Evolutionary conservation across 2,329 filamentous ascomycete species (phyloP).

Genomic region (Monosporascus sp.): DNA sequence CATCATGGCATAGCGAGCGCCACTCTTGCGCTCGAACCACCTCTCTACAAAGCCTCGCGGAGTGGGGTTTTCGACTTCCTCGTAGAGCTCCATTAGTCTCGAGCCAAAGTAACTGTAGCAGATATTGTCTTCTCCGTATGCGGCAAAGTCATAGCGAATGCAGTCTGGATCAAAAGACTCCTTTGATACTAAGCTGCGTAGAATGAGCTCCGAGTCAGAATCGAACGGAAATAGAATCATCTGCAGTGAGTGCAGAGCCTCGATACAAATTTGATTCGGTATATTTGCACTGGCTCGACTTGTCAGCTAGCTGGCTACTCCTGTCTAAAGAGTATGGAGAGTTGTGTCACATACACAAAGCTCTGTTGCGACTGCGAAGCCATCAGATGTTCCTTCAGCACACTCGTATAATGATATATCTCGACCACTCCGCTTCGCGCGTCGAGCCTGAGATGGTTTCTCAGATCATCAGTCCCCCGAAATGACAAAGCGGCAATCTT

Average conservation of each 20-base stretch:
- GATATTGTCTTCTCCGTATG: not conserved
- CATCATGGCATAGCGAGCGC: too few relatives aligned
- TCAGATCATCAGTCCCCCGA: slow-evolving; percentile 21
- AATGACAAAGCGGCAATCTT: slow-evolving; percentile 19
- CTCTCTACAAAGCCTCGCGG: not conserved
- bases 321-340: too few relatives aligned
- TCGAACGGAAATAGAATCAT: slow-evolving; percentile 19
- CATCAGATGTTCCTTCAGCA: slow-evolving; percentile 23
- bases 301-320: too few relatives aligned
- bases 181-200: slow-evolving; percentile 9
- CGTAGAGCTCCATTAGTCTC: slow-evolving; percentile 4
- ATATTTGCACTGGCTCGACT: slow-evolving; percentile 10
- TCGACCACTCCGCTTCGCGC: slow-evolving; percentile 17
- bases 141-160: not conserved
- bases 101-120: slow-evolving; percentile 1
- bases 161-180: slow-evolving; percentile 11
- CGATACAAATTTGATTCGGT: slow-evolving; percentile 13
- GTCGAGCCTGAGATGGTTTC: slow-evolving; percentile 23
- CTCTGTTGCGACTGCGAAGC: too few relatives aligned
- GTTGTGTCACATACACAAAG: too few relatives aligned
- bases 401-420: slow-evolving; percentile 25
- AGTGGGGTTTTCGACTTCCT: slow-evolving; percentile 5
- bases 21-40: too few relatives aligned
- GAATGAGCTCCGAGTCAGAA: slow-evolving; percentile 10
- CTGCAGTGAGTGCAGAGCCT: slow-evolving; percentile 20